Evolutionary conservation across 768 basidiomycete species (phyloP).

Genomic region (Tulasnella sp.): DNA sequence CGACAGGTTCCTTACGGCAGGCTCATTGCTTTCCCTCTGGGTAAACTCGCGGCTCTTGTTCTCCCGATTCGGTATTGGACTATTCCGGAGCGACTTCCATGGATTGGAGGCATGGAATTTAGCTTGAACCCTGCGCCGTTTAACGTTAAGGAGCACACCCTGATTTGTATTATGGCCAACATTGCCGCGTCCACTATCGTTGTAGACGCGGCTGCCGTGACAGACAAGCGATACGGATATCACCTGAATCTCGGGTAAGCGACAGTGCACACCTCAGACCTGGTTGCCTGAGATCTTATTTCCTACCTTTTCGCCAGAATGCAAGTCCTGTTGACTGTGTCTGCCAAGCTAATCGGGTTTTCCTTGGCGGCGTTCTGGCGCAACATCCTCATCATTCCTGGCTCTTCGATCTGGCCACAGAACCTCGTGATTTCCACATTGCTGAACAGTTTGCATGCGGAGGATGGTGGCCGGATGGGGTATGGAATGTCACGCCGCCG

Average conservation of each 20-base stretch:
- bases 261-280: not conserved
- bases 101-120: constrained; percentile 60
- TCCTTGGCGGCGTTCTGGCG: not conserved
- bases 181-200: constrained; percentile 56
- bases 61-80: constrained; percentile 72
- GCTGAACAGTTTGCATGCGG: constrained; percentile 95
- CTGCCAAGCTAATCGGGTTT: not conserved
- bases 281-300: not conserved
- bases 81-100: constrained; percentile 52
- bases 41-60: constrained; percentile 81
- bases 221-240: constrained; percentile 72
- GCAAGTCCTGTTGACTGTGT: not conserved
- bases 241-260: constrained; percentile 64
- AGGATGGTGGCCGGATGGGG: constrained; percentile 60
- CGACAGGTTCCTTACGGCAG: constrained; percentile 45
- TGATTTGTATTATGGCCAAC: constrained; percentile 93
- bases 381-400: constrained; percentile 45
- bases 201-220: constrained; percentile 81
- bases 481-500: constrained; percentile 69
- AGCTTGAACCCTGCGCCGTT: constrained; percentile 94
- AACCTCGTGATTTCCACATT: constrained; percentile 93
- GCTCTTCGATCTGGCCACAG: not conserved
- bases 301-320: not conserved
- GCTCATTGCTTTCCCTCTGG: constrained; percentile 87
- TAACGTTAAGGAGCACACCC: constrained; percentile 95